phyloP scores from a whole-genome alignment of 192 early-diverging fungal genomes.

The Podila clonocystis region DNA sequence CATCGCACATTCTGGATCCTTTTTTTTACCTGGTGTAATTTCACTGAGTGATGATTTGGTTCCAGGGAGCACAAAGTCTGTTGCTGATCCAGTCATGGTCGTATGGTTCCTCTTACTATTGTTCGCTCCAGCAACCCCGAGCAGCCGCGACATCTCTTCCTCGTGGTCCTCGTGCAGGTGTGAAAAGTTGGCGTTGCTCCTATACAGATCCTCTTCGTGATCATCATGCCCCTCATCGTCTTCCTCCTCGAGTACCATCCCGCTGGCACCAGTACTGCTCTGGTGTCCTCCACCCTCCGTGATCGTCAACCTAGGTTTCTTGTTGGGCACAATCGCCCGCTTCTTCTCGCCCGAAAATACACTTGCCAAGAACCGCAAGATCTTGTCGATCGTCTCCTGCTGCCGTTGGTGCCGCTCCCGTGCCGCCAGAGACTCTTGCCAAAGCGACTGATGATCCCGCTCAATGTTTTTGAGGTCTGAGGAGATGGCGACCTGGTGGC shows the following conservation, averaged over 20 bases:
- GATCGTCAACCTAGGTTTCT: constrained; percentile 47
- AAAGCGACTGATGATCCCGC: constrained; percentile 88
- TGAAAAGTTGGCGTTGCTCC: not conserved
- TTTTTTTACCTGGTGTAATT: constrained; percentile 18
- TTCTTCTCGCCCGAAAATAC: constrained; percentile 76
- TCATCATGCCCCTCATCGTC: not conserved
- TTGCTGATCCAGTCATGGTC: not conserved
- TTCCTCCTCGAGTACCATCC: constrained; percentile 15
- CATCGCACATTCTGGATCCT: too few relatives aligned
- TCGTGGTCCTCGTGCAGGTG: not conserved
- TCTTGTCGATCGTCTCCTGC: constrained; percentile 94
- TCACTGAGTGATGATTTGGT: constrained; percentile 19
- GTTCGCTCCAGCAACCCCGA: not conserved
- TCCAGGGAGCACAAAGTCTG: not conserved
- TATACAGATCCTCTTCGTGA: not conserved
- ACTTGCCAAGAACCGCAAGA: constrained; percentile 88
- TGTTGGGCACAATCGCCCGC: constrained; percentile 59
- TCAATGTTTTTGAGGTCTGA: constrained; percentile 87
- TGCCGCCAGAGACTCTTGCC: constrained; percentile 81
- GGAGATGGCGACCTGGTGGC: constrained; percentile 90
- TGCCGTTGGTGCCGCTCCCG: constrained; percentile 85
- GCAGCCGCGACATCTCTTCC: not conserved
- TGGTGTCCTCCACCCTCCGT: constrained; percentile 28
- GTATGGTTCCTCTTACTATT: constrained; percentile 28
- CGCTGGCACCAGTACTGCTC: not conserved